Conservation (phyloP, 495 filamentous ascomycete genomes). For the Trichoderma orchidacearum region DNA sequence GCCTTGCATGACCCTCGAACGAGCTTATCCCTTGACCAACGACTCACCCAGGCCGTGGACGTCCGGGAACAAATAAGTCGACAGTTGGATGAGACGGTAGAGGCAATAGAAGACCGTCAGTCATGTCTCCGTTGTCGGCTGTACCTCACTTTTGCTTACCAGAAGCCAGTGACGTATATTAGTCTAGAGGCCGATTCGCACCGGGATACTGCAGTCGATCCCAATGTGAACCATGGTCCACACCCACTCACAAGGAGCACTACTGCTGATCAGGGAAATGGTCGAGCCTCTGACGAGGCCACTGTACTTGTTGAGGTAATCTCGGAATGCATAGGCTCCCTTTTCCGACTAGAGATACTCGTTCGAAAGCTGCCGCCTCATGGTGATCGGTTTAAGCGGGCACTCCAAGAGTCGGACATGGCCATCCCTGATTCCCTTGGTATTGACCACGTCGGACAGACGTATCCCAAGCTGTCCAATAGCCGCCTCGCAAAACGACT, state of each 20-base stretch:
- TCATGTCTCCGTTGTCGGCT: neutral
- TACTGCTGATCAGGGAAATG: neutral
- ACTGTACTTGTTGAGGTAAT: conserved; percentile 1
- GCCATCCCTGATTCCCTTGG: neutral
- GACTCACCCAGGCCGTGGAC: neutral
- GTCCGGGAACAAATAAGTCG: neutral
- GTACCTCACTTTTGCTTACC: neutral
- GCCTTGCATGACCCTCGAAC: conserved; percentile 1
- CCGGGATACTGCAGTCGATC: neutral
- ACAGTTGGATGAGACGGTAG: conserved; percentile 1
- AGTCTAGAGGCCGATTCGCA: neutral
- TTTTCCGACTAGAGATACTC: conserved; percentile 4
- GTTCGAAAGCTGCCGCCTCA: neutral
- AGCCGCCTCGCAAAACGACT: conserved; percentile 9
- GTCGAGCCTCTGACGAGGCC: neutral
- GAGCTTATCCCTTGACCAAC: conserved; percentile 5
- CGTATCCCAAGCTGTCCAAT: neutral
- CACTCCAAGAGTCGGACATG: neutral
- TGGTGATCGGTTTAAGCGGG: conserved; percentile 2
- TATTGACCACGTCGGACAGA: neutral
- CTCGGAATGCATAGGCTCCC: conserved; percentile 4
- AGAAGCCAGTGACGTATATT: neutral
- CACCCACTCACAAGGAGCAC: no score
- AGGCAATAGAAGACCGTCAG: conserved; percentile 5
- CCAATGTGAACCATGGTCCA: neutral